Base-by-base conservation (phyloP, 2,329 filamentous ascomycete species). In the Claviceps cyperi region DNA sequence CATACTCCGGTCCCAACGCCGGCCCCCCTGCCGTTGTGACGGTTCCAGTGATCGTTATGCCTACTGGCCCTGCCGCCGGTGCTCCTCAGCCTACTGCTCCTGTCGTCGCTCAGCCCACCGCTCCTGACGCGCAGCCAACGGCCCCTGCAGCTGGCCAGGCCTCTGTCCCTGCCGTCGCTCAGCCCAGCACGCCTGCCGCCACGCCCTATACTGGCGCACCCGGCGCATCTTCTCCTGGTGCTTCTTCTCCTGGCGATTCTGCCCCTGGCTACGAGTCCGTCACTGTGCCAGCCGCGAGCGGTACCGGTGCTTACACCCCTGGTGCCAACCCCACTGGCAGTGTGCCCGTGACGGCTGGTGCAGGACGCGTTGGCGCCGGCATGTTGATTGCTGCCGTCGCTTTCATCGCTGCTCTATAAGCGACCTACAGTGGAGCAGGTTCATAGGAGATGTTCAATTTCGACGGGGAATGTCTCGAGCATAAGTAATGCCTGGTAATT, bases 1-100 rank as follows among this genome's bases (percentile, higher is more conserved):
- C 71, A 44, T 65, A 76, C 55, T 62, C 62, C 38, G 67, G 69
- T 41, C 67, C 67, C 52, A 68, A 78, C 58, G 67, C 72, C 76
- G 56, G 64, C 11, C 22, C 41, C 32, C 22, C 63, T 71, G 75
- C 75, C 49, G 67, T 69, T 59, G 57, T 80, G 52, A 70, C 71
- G 46, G 71, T 79, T 24, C 77, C 77, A 43, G 64, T 74, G 64
- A 70, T 80, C 53, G 69, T 62, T 59, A 72, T 79, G 67, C 65
- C 66, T 54, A 68, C 69, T 43, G 58, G 56, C 38, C 57, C 56
- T 11, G 50, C 54, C 4, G 21, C 41, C 9, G 28, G 28, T 44
- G 49, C n/a, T 17, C 51, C 54, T 38, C 50, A 36, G 40, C 51
- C 53, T 49, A 47, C 57, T 46, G 39, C 5, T 19, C 11, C 19